phyloP scores from a whole-genome alignment of 225 moss, liverwort and hornwort species.

The Sphagnum tenellum region DNA sequence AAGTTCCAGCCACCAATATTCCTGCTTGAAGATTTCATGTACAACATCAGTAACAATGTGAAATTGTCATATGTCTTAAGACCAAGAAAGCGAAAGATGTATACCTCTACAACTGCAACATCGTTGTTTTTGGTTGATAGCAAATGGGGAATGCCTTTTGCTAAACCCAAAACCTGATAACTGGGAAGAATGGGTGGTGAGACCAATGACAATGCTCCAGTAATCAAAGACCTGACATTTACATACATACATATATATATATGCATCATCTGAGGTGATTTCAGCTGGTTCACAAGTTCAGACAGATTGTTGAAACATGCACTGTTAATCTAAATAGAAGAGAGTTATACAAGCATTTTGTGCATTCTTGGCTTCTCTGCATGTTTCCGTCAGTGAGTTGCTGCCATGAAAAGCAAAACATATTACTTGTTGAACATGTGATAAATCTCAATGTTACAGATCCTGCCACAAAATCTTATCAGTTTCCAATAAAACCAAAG shows the following conservation, averaged over 20 bases:
- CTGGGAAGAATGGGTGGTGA: conserved; percentile 29
- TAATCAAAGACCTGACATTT: conserved; percentile 17
- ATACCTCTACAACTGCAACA: too few relatives aligned
- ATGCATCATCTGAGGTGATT: conserved; percentile 13
- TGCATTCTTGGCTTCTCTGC: conserved; percentile 90
- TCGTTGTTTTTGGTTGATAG: too few relatives aligned
- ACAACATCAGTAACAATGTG: too few relatives aligned
- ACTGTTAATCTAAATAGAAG: conserved; percentile 74
- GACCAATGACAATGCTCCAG: conserved; percentile 7
- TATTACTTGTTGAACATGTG: conserved; percentile 99
- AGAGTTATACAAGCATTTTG: conserved; percentile 85
- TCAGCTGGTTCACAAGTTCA: conserved; percentile 9
- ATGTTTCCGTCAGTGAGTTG: conserved; percentile 98
- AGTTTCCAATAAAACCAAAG: background rate
- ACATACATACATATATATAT: conserved; percentile 8
- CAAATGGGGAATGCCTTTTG: conserved; percentile 12
- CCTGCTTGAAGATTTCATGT: too few relatives aligned
- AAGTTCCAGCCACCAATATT: too few relatives aligned
- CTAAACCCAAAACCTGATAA: conserved; percentile 18
- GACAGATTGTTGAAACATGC: background rate
- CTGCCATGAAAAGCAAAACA: conserved; percentile 99
- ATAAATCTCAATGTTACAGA: conserved; percentile 99
- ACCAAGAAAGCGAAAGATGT: too few relatives aligned
- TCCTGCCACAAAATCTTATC: conserved; percentile 31
- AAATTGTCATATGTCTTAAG: too few relatives aligned